phyloP scores from a whole-genome alignment of 2,329 filamentous ascomycete genomes.

The Davidsoniella australis region DNA sequence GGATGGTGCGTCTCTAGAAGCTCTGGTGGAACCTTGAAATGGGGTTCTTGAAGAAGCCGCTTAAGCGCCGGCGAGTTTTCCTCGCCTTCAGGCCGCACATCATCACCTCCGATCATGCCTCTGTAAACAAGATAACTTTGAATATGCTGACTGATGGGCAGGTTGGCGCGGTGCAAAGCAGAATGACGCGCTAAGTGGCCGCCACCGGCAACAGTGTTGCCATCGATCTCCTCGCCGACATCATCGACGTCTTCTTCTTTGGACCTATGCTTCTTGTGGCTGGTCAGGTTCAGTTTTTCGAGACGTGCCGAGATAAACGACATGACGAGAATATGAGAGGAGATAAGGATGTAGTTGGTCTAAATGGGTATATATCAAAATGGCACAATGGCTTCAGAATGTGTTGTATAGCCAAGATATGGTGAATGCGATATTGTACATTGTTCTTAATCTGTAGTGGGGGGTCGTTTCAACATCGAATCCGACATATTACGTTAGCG shows the following conservation, averaged over 20 bases:
- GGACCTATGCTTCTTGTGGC: constrained; percentile 9
- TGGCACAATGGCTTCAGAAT: too few relatives aligned
- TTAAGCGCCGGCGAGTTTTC: constrained; percentile 29
- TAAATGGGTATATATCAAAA: not conserved
- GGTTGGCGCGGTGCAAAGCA: constrained; percentile 30
- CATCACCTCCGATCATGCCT: constrained; percentile 29
- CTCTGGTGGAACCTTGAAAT: constrained; percentile 37
- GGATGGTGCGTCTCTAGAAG: constrained; percentile 41
- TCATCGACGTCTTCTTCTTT: constrained; percentile 31
- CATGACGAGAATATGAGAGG: constrained; percentile 7
- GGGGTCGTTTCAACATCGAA: not conserved
- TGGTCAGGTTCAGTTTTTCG: constrained; percentile 8
- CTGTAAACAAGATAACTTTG: constrained; percentile 37
- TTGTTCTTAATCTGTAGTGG: not conserved
- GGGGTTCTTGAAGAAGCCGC: constrained; percentile 36
- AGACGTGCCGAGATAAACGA: constrained; percentile 13
- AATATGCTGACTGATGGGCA: constrained; percentile 42
- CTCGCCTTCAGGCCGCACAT: constrained; percentile 29
- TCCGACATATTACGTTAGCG: too few relatives aligned
- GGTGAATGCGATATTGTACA: not conserved
- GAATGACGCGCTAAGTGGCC: constrained; percentile 34
- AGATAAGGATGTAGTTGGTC: not conserved
- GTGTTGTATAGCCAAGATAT: too few relatives aligned
- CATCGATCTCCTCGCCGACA: constrained; percentile 33
- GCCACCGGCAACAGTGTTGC: constrained; percentile 37